phyloP scores from a whole-genome alignment of 345 rosid genomes.

The Rubroshorea leprosula region DNA sequence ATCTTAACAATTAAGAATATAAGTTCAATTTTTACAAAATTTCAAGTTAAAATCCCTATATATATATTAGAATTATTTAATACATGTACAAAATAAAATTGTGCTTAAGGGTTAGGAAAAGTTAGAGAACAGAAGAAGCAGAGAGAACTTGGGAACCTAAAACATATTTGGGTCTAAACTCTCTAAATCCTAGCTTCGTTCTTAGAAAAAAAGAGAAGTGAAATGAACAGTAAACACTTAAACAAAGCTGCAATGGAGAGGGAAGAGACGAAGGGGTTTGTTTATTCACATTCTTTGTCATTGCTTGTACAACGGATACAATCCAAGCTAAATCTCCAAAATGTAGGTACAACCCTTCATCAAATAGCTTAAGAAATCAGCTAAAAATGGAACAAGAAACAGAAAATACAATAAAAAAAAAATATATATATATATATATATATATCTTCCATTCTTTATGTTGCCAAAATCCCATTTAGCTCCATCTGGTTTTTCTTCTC shows the following conservation, averaged over 20 bases:
- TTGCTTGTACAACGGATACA: slow-evolving; percentile 20
- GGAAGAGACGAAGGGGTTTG: slow-evolving; percentile 8
- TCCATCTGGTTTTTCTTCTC: not conserved
- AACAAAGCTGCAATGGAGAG: not conserved
- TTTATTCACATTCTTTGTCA: slow-evolving; percentile 28
- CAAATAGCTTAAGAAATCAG: slow-evolving; percentile 11
- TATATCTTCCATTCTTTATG: no score
- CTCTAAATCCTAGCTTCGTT: no score
- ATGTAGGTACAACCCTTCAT: slow-evolving; percentile 10
- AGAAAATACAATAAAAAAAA: not conserved
- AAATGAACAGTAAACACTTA: slow-evolving; percentile 1
- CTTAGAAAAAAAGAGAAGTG: not conserved
- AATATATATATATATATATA: no score
- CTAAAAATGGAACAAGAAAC: slow-evolving; percentile 2
- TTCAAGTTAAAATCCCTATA: no score
- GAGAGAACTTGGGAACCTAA: no score
- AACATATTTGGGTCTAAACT: no score
- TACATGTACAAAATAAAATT: no score
- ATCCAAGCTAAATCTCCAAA: slow-evolving; percentile 23
- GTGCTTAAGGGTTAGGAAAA: no score
- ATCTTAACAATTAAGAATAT: no score
- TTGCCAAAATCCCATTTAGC: slow-evolving; percentile 14
- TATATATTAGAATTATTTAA: no score
- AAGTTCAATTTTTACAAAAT: no score
- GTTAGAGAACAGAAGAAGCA: no score